Evolutionary conservation across 139 green algal species (phyloP).

Genomic region (Picocystis salinarum): DNA sequence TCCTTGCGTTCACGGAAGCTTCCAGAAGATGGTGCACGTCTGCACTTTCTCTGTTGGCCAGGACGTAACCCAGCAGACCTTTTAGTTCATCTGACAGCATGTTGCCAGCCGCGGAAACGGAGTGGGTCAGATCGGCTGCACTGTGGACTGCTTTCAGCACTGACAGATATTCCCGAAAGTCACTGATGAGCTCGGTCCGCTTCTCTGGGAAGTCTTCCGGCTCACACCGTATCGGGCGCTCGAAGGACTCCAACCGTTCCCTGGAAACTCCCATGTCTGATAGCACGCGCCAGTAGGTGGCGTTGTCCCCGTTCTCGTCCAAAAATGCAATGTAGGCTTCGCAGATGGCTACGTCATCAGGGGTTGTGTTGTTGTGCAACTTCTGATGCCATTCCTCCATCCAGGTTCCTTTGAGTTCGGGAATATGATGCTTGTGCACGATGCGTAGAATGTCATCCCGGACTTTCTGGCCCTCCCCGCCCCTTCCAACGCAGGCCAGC

Average conservation of each 20-base stretch:
- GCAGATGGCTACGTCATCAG: constrained; percentile 95
- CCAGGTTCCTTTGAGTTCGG: constrained; percentile 61
- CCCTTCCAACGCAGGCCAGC: constrained; percentile 70
- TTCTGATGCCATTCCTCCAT: constrained; percentile 97
- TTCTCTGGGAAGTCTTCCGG: constrained; percentile 68
- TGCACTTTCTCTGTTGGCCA: constrained; percentile 55
- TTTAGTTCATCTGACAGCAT: constrained; percentile 37
- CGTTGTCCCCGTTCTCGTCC: constrained; percentile 49
- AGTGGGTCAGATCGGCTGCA: constrained; percentile 32
- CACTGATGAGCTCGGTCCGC: constrained; percentile 56
- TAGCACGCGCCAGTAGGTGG: constrained; percentile 75
- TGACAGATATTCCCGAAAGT: constrained; percentile 84
- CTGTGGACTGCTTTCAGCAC: constrained; percentile 81
- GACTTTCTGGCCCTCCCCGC: constrained; percentile 72
- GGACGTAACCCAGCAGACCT: constrained; percentile 63
- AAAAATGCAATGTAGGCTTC: constrained; percentile 86
- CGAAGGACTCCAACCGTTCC: constrained; percentile 75
- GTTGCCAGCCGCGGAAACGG: constrained; percentile 20
- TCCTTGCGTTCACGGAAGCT: constrained; percentile 34
- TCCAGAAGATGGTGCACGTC: constrained; percentile 44
- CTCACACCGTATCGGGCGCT: constrained; percentile 66
- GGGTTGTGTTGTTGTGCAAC: constrained; percentile 98
- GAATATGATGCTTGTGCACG: constrained; percentile 86
- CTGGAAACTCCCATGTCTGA: constrained; percentile 60
- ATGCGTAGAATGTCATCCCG: constrained; percentile 97